Evolutionary conservation across 2,329 filamentous ascomycete species (phyloP), one percentile per base, ranked within the genome.

Genomic region (Pseudopithomyces chartarum): DNA sequence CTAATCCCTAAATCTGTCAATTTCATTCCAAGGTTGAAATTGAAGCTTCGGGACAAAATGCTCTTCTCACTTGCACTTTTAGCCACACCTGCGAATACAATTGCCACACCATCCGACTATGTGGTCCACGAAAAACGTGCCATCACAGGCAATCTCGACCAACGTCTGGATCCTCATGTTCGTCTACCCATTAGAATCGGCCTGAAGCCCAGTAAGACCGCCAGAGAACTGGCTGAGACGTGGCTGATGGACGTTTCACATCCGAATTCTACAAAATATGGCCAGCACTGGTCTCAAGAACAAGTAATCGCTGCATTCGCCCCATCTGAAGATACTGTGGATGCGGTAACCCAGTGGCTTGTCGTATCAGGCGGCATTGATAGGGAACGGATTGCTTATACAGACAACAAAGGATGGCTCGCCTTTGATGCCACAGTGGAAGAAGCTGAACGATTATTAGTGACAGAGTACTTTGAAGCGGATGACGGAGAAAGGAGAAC

Each of bases 381-480:
- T 11, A 56, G 49, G 6, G 48, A 48, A 8, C 46, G 47, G 7
- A 54, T 59, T 15, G 38, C 54, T 17, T 54, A 60, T 23, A 57
- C 54, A 4, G 13, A 40, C 20, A 51, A 51, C 26, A 51, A 51
- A 23, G 48, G 34, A 32, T 51, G 48, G 48, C 65, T 80, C 3
- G 71, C 75, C 12, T 79, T 81, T 54, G 70, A 77, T 22, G 71
- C 74, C 0, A 66, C 71, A 1, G 71, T 75, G 2, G 61, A 66
- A 12, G 75, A 78, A 44, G 67, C 76, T 2, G 77, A 80, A 55
- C 54, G 57, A 2, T 61, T 81, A 26, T 64, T 80, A 6, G 67
- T 69, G 32, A 73, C 78, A 0, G 62, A 77, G 45, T 80, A 78
- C 61, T 73, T 72, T 43, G 51, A 76, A 17, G 79, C 77, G 59